These are phyloP conservation scores for Thalassiosira gravida DNA, from an alignment of 352 stramenopile genomes.

Conservation along the genomic window DNA sequence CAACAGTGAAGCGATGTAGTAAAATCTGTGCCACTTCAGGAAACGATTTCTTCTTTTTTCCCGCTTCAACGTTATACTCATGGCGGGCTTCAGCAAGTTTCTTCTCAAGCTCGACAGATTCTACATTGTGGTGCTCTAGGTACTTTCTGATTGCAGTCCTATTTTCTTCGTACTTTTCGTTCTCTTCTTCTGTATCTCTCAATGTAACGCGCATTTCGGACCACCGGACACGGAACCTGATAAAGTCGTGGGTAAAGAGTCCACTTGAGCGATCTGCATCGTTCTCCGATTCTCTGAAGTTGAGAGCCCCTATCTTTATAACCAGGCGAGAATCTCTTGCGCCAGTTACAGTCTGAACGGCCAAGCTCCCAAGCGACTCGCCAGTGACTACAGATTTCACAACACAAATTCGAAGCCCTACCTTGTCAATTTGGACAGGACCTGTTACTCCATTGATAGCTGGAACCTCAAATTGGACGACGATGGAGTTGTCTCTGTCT, in stretches of 20 bases:
- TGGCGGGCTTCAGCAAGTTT: conserved; percentile 50
- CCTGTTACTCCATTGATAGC: conserved; percentile 70
- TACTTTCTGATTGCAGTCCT: conserved; percentile 60
- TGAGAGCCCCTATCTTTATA: conserved; percentile 84
- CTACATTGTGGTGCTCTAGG: conserved; percentile 62
- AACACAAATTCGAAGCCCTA: conserved; percentile 78
- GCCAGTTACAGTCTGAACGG: conserved; percentile 83
- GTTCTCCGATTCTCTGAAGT: conserved; percentile 51
- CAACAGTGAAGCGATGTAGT: conserved; percentile 80
- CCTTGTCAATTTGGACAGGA: conserved; percentile 71
- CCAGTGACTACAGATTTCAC: conserved; percentile 62
- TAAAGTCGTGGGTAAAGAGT: conserved; percentile 76
- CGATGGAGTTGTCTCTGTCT: conserved; percentile 67
- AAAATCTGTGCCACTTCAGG: conserved; percentile 72
- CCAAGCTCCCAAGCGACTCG: conserved; percentile 69
- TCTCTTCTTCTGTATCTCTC: conserved; percentile 70
- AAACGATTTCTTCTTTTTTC: conserved; percentile 40
- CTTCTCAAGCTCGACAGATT: conserved; percentile 58
- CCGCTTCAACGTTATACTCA: conserved; percentile 50
- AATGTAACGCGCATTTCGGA: conserved; percentile 81
- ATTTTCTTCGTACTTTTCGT: conserved; percentile 64
- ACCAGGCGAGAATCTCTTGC: conserved; percentile 76
- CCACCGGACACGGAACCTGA: conserved; percentile 80
- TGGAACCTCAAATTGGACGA: conserved; percentile 68
- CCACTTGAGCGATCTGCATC: conserved; percentile 28